A percentile compares a stretch with the other conserved stretches of the same genome.
Conservation (phyloP, 2,329 filamentous ascomycete genomes). For the Cordyceps javanica region DNA sequence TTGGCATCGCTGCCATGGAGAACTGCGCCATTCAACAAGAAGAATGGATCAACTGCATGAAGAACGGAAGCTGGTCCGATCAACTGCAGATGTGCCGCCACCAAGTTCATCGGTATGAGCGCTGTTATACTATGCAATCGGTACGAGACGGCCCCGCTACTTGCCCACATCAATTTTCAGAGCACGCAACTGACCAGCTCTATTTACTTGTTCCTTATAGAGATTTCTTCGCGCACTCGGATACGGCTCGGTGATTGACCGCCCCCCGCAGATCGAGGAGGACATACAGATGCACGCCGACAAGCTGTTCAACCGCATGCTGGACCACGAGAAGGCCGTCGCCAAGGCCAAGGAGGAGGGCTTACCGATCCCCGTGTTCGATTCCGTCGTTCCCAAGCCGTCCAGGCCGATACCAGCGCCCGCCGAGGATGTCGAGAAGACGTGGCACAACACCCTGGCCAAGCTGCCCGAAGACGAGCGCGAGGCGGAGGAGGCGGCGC, state of each 20-base stretch:
- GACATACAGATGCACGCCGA: conserved; percentile 95
- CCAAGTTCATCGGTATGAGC: conserved; percentile 71
- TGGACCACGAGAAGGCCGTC: conserved; percentile 72
- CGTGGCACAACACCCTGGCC: conserved; percentile 49
- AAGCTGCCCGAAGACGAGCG: conserved; percentile 53
- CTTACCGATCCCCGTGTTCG: conserved; percentile 51
- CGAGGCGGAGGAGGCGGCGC: conserved; percentile 55
- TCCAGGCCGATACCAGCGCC: conserved; percentile 21
- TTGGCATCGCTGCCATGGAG: conserved; percentile 79
- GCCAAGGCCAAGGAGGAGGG: conserved; percentile 61
- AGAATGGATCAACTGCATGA: conserved; percentile 77
- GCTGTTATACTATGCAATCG: conserved; percentile 84
- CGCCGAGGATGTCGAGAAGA: conserved; percentile 42
- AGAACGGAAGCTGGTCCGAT: conserved; percentile 59
- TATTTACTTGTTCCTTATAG: conserved; percentile 30
- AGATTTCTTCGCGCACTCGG: conserved; percentile 87
- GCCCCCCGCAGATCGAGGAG: conserved; percentile 66
- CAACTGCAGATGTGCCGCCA: conserved; percentile 73
- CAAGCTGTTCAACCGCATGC: conserved; percentile 78
- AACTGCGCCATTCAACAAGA: conserved; percentile 88
- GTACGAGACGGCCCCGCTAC: conserved; percentile 38
- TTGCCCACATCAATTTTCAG: not conserved
- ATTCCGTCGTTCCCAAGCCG: conserved; percentile 44
- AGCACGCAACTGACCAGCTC: not conserved
- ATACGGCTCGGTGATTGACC: conserved; percentile 65